These are phyloP conservation scores for Penicillium sp. DNA, from an alignment of 2,329 filamentous ascomycete genomes.

Conservation along the genomic window DNA sequence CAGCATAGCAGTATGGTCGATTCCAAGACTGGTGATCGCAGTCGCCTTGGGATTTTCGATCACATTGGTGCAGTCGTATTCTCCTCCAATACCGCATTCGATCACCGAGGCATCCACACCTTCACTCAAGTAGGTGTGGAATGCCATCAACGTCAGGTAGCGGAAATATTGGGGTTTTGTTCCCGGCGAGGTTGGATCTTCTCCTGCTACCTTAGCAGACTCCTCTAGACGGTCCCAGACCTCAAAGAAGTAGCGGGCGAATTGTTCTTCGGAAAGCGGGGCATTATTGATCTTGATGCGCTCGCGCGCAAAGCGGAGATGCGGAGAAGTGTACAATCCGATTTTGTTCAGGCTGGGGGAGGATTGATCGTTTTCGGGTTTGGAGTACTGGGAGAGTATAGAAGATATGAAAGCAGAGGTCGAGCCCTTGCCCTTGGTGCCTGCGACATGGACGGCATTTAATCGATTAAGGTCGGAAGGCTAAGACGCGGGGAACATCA, in stretches of 20 bases:
- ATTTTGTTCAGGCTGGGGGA: slow-evolving; percentile 57
- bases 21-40: slow-evolving; percentile 78
- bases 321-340: slow-evolving; percentile 84
- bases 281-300: slow-evolving; percentile 78
- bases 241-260: slow-evolving; percentile 80
- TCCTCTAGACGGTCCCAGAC: slow-evolving; percentile 73
- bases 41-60: slow-evolving; percentile 70
- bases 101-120: slow-evolving; percentile 79
- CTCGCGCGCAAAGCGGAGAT: slow-evolving; percentile 81
- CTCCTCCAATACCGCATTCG: slow-evolving; percentile 92
- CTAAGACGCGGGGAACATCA: slow-evolving; percentile 41
- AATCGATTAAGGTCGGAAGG: slow-evolving; percentile 64
- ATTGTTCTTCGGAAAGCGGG: slow-evolving; percentile 69
- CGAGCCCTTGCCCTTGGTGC: slow-evolving; percentile 93
- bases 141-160: slow-evolving; percentile 84
- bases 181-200: slow-evolving; percentile 53
- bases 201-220: slow-evolving; percentile 56
- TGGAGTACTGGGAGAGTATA: slow-evolving; percentile 69
- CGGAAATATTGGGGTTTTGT: slow-evolving; percentile 91
- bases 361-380: slow-evolving; percentile 29
- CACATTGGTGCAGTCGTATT: slow-evolving; percentile 91
- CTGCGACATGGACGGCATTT: slow-evolving; percentile 79
- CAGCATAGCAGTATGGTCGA: slow-evolving; percentile 82
- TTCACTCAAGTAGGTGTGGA: slow-evolving; percentile 79
- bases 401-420: slow-evolving; percentile 82